Percentiles rank a stretch among this genome's conserved stretches.
Conservation (phyloP, 306 rosid genomes). For the Lathyrus aphaca region DNA sequence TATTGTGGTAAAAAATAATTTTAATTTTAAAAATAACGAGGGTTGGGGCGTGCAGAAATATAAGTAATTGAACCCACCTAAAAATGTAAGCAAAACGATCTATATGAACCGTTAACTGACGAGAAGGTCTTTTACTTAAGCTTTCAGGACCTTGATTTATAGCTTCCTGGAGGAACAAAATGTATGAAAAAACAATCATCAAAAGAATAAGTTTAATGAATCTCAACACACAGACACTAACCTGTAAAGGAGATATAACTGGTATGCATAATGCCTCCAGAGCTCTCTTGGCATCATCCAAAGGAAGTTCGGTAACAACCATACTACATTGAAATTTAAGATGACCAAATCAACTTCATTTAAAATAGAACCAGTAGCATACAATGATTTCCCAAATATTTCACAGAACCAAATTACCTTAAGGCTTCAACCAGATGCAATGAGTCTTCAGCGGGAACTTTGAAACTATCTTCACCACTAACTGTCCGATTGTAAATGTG, state of each 20-base stretch:
- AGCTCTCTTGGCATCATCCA: slow-evolving; percentile 85
- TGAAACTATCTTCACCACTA: slow-evolving; percentile 84
- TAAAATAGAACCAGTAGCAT: slow-evolving; percentile 37
- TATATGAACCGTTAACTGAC: slow-evolving; percentile 91
- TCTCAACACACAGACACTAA: slow-evolving; percentile 43
- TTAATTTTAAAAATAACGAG: not conserved
- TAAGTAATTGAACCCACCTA: slow-evolving; percentile 57
- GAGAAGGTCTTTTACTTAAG: slow-evolving; percentile 76
- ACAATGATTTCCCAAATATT: slow-evolving; percentile 19
- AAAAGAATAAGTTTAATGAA: slow-evolving; percentile 5
- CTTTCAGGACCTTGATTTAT: slow-evolving; percentile 80
- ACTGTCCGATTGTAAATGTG: slow-evolving; percentile 84
- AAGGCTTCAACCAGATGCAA: slow-evolving; percentile 96
- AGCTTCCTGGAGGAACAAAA: slow-evolving; percentile 71
- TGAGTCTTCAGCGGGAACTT: slow-evolving; percentile 94
- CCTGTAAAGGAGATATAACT: slow-evolving; percentile 90
- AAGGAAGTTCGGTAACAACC: slow-evolving; percentile 94
- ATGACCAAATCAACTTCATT: slow-evolving; percentile 41
- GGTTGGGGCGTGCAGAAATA: slow-evolving; percentile 32
- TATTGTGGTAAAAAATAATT: slow-evolving; percentile 9
- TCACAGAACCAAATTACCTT: slow-evolving; percentile 55
- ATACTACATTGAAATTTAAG: slow-evolving; percentile 54
- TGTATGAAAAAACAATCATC: slow-evolving; percentile 40
- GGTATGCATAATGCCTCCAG: slow-evolving; percentile 95
- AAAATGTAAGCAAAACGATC: slow-evolving; percentile 96